Base-by-base conservation (phyloP, 805 yeast genomes). In the Kluyveromyces aestuarii region DNA sequence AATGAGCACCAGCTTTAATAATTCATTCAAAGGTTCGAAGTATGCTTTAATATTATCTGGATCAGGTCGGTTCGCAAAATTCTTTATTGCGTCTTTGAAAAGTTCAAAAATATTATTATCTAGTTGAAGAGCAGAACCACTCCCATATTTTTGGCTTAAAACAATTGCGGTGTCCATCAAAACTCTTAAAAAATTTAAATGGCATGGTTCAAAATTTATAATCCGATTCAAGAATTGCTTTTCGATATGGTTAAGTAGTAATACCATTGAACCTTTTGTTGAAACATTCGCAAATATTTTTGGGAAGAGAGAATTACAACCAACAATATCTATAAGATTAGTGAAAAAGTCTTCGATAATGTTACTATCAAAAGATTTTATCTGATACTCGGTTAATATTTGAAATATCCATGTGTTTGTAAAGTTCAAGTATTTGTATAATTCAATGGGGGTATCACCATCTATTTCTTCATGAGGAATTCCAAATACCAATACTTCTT, bases 331-430 rank as follows among this genome's bases (percentile, higher is more conserved):
- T 10, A 63, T 47, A 19, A 61, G 47, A 9, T 55, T 57, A 39
- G 58, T 52, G 14, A 63, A 48, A 43, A 60, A 57, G 13, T 47
- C 33, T 11, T 50, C 54, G 39, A 56, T 19, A 9, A 40, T 42
- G n/a, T 45, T 33, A 41, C 37, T n/a, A 14, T 33, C 35, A 8
- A 42, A 27, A 10, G 36, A 27, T 21, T 38, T 38, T 11, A 36
- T 19, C 18, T 38, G 21, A 18, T 21, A 27, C n/a, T 37, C 37
- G 8, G 66, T 58, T 37, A 52, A 55, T 1, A 58, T 56, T 45
- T 64, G 66, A 45, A 63, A 63, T 8, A 62, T 49, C 67, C 67
- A 62, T 19, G 62, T 39, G 47, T 63, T 65, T 8, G 63, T 53
- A 47, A 65, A 65, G 46, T 64, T 63, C 41, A 63, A 52, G 25